Evolutionary conservation across 441 rosid species (phyloP).

Genomic region (Manihot esculenta): DNA sequence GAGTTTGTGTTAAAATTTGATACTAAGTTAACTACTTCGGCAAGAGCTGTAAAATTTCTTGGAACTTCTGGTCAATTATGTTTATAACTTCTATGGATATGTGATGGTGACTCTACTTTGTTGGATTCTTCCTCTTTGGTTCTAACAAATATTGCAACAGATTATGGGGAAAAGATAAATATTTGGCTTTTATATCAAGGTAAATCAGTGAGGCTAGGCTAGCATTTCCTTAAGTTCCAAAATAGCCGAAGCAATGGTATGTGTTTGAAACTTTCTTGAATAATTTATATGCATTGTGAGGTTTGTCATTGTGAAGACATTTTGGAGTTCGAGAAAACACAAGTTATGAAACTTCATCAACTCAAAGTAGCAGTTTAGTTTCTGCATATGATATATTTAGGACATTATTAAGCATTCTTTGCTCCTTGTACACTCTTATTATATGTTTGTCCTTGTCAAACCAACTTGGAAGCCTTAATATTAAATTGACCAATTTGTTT

Average conservation of each 20-base stretch:
- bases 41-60: neutral
- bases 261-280: neutral
- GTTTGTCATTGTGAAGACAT: neutral
- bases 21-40: neutral
- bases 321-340: too few species aligned
- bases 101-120: neutral
- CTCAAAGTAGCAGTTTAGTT: neutral
- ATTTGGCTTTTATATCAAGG: neutral
- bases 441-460: too few species aligned
- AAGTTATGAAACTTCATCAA: neutral
- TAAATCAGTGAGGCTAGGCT: neutral
- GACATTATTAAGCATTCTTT: neutral
- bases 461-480: too few species aligned
- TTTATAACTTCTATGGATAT: neutral
- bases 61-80: neutral
- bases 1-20: neutral
- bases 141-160: neutral
- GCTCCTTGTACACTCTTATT: too few species aligned
- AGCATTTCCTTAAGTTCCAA: neutral
- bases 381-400: neutral
- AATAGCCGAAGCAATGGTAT: neutral
- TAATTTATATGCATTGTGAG: neutral
- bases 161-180: neutral
- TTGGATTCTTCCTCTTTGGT: neutral
- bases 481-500: too few species aligned